These are phyloP conservation scores for Cladorrhinum samala DNA, from an alignment of 495 filamentous ascomycete genomes.

Conservation along the genomic window DNA sequence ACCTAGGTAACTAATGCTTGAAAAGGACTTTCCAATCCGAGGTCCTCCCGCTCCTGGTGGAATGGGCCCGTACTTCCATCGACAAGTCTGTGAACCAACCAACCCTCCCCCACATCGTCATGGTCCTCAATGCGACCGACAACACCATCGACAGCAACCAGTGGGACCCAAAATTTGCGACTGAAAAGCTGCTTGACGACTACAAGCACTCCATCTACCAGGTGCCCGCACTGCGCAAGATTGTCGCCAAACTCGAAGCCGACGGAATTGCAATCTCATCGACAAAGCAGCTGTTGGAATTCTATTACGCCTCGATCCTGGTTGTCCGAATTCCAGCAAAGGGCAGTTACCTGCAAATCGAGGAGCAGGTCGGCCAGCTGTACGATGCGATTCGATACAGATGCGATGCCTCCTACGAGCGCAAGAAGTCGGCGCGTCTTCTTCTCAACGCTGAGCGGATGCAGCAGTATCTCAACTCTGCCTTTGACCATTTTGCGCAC, in stretches of 20 bases:
- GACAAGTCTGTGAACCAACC: conserved; percentile 53
- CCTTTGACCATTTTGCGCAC: conserved; percentile 52
- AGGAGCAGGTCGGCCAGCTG: conserved; percentile 46
- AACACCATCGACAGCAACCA: conserved; percentile 36
- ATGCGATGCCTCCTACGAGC: conserved; percentile 31
- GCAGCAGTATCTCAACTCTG: conserved; percentile 43
- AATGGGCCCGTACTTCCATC: conserved; percentile 37
- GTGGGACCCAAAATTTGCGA: conserved; percentile 46
- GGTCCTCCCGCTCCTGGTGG: conserved; percentile 39
- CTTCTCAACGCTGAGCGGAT: conserved; percentile 46
- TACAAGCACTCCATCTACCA: conserved; percentile 13
- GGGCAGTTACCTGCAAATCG: conserved; percentile 41
- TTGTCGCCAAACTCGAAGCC: conserved; percentile 10
- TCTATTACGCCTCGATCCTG: conserved; percentile 49
- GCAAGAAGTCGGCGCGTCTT: conserved; percentile 42
- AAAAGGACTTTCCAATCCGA: conserved; percentile 29
- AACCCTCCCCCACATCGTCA: conserved; percentile 47
- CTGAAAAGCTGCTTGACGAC: conserved; percentile 32
- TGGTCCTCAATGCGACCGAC: conserved; percentile 49
- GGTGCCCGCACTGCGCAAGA: conserved; percentile 16
- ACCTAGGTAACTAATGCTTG: too few relatives aligned
- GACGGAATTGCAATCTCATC: conserved; percentile 19
- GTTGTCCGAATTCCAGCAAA: conserved; percentile 48
- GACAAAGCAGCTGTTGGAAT: conserved; percentile 44
- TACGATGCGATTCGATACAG: conserved; percentile 33